Base-by-base conservation (phyloP, 2,329 filamentous ascomycete genomes). In the Amphichorda felina region DNA sequence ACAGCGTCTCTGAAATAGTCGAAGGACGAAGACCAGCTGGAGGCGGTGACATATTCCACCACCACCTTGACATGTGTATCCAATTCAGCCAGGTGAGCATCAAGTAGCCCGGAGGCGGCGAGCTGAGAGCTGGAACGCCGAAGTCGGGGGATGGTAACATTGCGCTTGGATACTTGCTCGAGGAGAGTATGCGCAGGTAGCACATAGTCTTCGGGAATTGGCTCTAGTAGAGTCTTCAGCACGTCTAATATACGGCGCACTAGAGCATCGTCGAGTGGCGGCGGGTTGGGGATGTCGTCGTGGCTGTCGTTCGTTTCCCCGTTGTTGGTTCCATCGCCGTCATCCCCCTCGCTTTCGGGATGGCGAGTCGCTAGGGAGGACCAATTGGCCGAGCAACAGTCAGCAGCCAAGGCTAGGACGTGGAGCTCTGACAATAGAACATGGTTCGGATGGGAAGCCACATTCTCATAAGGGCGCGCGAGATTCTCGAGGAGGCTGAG, bases 361-460 rank as follows among this genome's bases (percentile, higher is more conserved):
- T 48, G 43, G 22, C 40, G 47, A 38, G 61, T 56, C 30, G n/a
- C n/a, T n/a, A 67, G 49, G 27, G 59, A 55, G 19, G 66, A 56
- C 75, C 75, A 80, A 49, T 77, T 68, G 36, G 69, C 67, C 34
- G 68, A 65, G 45, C 75, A 81, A 49, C 77, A 82, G 47, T 81
- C 75, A 48, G 75, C 72, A 25, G 76, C 63, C 29, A 82, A 59
- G 33, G 70, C 66, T 34, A 81, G 54, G n/a, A 80, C 59, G 45
- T 77, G 81, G 33, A 76, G 59, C 50, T 82, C 76, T 14, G 78
- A 80, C 32, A 73, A 63, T 22, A 80, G 57, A 35, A 82, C 63
- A 47, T 79, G 72, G 26, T 64, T 57, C 2, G 75, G 74, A 45
- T 77, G 74, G 16, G 60, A 55, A 31, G 64, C 54, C 37, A 72